Evolutionary conservation across 441 rosid genomes (phyloP).

Genomic region (Gossypium davidsonii): DNA sequence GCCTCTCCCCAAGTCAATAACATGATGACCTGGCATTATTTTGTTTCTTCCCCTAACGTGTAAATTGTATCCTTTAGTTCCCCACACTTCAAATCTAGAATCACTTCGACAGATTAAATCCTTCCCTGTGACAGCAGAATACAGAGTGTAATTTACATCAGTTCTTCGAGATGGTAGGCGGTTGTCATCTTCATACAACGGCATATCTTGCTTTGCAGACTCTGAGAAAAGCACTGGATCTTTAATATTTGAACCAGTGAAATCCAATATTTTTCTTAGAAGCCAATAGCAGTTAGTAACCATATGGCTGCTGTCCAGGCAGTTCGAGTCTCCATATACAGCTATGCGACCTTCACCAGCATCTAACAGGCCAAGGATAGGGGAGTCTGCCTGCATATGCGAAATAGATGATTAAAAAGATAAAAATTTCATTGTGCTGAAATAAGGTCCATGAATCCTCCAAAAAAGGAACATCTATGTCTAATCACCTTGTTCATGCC

Average conservation of each 20-base stretch:
- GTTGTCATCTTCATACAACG: conserved; percentile 51
- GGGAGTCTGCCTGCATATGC: conserved; percentile 38
- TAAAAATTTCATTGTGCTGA: neutral
- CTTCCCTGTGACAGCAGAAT: conserved; percentile 77
- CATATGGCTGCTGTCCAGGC: conserved; percentile 98
- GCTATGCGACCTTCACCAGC: conserved; percentile 74
- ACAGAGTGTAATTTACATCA: conserved; percentile 76
- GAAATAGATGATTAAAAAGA: conserved; percentile 4
- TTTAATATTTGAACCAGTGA: conserved; percentile 57
- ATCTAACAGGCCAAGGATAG: conserved; percentile 81
- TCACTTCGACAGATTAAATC: conserved; percentile 69
- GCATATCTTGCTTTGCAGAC: conserved; percentile 43
- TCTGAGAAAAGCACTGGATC: conserved; percentile 72
- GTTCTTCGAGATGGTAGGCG: conserved; percentile 81
- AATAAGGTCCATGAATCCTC: neutral
- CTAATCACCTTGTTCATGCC: conserved; percentile 57
- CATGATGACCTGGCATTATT: conserved; percentile 62
- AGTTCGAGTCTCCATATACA: conserved; percentile 95
- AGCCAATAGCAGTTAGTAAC: conserved; percentile 97
- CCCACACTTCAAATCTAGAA: conserved; percentile 95
- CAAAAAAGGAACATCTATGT: neutral
- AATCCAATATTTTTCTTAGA: conserved; percentile 76
- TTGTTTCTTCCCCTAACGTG: conserved; percentile 69
- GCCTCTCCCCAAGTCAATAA: conserved; percentile 51
- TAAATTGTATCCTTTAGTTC: conserved; percentile 75